A percentile compares a stretch with the other conserved stretches of the same genome.
These are phyloP conservation scores for Sarocladium strictum DNA, from an alignment of 2,329 filamentous ascomycete species.

Conservation along the genomic window DNA sequence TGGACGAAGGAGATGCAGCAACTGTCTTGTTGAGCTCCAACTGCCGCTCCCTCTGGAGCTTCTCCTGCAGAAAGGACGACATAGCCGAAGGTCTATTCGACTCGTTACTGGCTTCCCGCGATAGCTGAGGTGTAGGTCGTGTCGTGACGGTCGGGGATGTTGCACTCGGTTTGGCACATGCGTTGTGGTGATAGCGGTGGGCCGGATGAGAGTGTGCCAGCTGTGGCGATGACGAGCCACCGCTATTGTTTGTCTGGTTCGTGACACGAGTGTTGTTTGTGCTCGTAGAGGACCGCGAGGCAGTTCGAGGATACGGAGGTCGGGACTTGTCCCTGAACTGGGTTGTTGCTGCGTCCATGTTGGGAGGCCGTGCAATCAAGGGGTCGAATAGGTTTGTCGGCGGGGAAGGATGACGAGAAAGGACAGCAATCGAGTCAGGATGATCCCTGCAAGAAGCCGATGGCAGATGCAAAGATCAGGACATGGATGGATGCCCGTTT, in stretches of 20 bases:
- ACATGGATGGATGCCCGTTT: background rate
- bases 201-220: conserved; percentile 26
- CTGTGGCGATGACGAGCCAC: conserved; percentile 30
- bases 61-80: conserved; percentile 50
- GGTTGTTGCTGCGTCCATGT: conserved; percentile 24
- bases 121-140: conserved; percentile 34
- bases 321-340: conserved; percentile 22
- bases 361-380: background rate
- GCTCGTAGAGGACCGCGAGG: conserved; percentile 40
- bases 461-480: conserved; percentile 3
- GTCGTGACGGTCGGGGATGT: conserved; percentile 30
- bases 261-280: conserved; percentile 35
- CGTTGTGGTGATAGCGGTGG: conserved; percentile 35
- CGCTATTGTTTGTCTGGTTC: conserved; percentile 26
- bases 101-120: conserved; percentile 36
- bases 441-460: conserved; percentile 6
- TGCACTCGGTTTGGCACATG: conserved; percentile 26
- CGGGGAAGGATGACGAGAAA: background rate
- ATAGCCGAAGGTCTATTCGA: conserved; percentile 32
- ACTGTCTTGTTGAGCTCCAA: conserved; percentile 36
- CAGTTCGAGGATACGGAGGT: conserved; percentile 31
- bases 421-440: background rate
- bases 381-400: background rate
- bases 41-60: conserved; percentile 44
- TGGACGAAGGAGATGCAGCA: conserved; percentile 21